Percentiles rank a stretch among this genome's conserved stretches.
Conservation (phyloP, 345 rosid genomes). For the Arabidopsis arenosa region DNA sequence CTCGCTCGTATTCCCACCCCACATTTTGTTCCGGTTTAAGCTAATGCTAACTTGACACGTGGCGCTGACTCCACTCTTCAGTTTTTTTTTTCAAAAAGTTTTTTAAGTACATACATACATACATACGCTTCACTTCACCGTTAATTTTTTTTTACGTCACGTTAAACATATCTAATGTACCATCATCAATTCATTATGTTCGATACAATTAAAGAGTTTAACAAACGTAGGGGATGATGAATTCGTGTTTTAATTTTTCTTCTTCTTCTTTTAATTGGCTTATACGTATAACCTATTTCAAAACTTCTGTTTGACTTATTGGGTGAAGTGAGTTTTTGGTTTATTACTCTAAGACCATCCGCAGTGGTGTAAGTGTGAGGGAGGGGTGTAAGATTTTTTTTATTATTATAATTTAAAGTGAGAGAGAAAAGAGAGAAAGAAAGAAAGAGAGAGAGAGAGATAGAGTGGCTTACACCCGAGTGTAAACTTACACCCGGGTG, state of each 20-base stretch:
- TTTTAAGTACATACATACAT: background rate
- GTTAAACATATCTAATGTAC: background rate
- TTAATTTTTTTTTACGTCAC: background rate
- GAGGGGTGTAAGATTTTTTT: no score
- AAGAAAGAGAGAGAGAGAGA: no score
- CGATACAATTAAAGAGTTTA: background rate
- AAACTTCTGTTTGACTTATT: background rate
- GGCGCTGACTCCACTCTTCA: slow-evolving; percentile 23
- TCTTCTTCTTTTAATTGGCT: background rate
- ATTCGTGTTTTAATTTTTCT: background rate
- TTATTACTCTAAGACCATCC: background rate
- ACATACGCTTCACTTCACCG: slow-evolving; percentile 24
- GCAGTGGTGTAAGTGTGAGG: no score
- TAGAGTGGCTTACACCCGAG: no score
- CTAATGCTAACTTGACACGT: slow-evolving; percentile 29
- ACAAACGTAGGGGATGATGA: no score
- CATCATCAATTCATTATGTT: slow-evolving; percentile 10
- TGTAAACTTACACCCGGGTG: no score
- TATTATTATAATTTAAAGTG: no score
- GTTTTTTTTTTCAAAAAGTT: background rate
- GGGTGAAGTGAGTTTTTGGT: background rate
- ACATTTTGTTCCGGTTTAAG: slow-evolving; percentile 6
- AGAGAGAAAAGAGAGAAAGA: no score
- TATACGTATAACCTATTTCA: background rate
- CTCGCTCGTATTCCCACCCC: slow-evolving; percentile 2